Base-by-base conservation (phyloP, 345 rosid species). In the Heritiera littoralis region DNA sequence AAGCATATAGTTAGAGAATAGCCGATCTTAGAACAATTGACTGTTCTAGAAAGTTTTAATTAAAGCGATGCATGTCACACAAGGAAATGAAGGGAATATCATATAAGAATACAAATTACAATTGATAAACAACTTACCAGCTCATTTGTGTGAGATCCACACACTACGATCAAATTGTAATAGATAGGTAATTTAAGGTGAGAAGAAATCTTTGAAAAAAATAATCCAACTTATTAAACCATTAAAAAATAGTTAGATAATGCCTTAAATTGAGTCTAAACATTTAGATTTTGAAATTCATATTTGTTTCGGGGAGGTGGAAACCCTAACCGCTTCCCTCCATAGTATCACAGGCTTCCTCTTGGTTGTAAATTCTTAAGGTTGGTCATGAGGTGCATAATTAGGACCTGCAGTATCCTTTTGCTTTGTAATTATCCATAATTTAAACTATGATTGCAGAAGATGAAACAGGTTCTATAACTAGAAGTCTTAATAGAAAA, bases 381-480 rank as follows among this genome's bases (percentile, higher is more conserved):
- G 55, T 23, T 46, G 56, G 74, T 69, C 38, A 69, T 10, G 49
- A 69, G 38, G n/a, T 46, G 74, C 74, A 20, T 69, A 69, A 23
- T 69, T 46, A 46, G 28, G 54, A 45, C 73, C 32, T 11, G 32
- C 35, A 45, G 17, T 51, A 32, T 51, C 60, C 43, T 72, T 72
- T 28, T 72, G 32, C 20, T 72, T 72, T 51, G 74, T 30, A 72
- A 30, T 17, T 32, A 72, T 30, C 30, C 43, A 51, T 51, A 13
- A 51, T 51, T 49, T 71, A 72, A 1, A 32, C 45, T 72, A 72
- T 13, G 35, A 52, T 32, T 72, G 45, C 46, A 54, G 17, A 52
- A 55, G 49, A 72, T 18, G 77, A 55, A 73, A 73, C 51, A 12
- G n/a, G 48, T 38, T 73, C 65, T 17, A 54, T 46, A 38, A 55